Percentiles rank a stretch among this genome's conserved stretches.
Conservation (phyloP, 768 basidiomycete genomes). For the Auricularia sp. region DNA sequence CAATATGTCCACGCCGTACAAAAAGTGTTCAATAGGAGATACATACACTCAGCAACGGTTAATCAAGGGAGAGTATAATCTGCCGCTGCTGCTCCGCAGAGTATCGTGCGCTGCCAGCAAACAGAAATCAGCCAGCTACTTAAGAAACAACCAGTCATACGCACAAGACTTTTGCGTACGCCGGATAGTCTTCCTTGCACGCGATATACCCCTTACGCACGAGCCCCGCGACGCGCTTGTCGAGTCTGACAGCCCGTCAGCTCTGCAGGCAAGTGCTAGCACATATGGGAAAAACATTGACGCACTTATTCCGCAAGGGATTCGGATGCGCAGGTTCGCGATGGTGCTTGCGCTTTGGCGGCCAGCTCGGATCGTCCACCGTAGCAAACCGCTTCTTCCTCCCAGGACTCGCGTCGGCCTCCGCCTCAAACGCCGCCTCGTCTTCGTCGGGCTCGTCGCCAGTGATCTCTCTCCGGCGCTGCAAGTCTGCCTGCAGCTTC, state of each 20-base stretch:
- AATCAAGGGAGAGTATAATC: background rate
- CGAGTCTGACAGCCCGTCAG: background rate
- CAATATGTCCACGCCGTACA: too few relatives aligned
- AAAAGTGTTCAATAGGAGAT: too few relatives aligned
- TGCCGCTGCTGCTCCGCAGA: background rate
- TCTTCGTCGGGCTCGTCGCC: constrained; percentile 2
- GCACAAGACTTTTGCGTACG: background rate
- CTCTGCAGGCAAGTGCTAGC: background rate
- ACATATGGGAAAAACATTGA: background rate
- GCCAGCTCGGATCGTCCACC: constrained; percentile 42
- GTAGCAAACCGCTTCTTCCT: constrained; percentile 10
- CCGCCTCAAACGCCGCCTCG: constrained; percentile 5
- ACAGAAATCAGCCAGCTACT: too few relatives aligned
- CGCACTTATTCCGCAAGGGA: background rate
- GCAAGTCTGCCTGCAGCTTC: constrained; percentile 6
- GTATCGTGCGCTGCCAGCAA: background rate
- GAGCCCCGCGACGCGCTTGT: background rate
- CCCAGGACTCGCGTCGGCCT: constrained; percentile 7
- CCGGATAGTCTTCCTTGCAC: background rate
- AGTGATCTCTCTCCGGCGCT: background rate
- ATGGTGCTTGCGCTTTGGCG: constrained; percentile 53
- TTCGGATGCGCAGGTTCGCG: background rate
- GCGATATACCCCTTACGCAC: background rate
- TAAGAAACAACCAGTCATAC: background rate
- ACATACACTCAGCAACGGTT: too few relatives aligned